Evolutionary conservation across 352 stramenopile species (phyloP).

Genomic region (Globisporangium recalcitrans): DNA sequence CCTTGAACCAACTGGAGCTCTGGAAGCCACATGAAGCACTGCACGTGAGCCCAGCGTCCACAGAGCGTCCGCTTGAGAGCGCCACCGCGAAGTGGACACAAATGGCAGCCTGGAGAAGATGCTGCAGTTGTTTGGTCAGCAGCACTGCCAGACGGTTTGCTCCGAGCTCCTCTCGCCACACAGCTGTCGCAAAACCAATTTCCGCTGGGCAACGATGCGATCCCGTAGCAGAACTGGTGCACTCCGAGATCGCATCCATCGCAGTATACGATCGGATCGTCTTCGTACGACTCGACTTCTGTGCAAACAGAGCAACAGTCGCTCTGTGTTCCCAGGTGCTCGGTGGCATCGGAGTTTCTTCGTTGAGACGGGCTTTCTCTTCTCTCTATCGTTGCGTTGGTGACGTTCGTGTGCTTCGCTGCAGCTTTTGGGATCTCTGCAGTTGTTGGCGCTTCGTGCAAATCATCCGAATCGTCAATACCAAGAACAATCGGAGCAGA

Average conservation of each 20-base stretch:
- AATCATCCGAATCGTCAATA: slow-evolving; percentile 13
- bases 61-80: slow-evolving; percentile 62
- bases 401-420: neutral
- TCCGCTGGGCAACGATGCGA: slow-evolving; percentile 51
- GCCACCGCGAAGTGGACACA: slow-evolving; percentile 63
- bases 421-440: no score
- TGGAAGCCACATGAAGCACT: slow-evolving; percentile 85
- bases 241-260: slow-evolving; percentile 84
- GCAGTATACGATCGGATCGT: slow-evolving; percentile 89
- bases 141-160: neutral
- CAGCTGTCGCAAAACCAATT: slow-evolving; percentile 86
- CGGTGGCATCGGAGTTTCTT: neutral
- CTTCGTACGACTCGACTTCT: slow-evolving; percentile 77
- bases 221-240: slow-evolving; percentile 89
- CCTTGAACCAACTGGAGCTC: slow-evolving; percentile 52
- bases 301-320: slow-evolving; percentile 71
- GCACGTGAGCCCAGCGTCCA: slow-evolving; percentile 73
- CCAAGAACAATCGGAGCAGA: slow-evolving; percentile 3
- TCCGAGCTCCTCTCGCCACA: slow-evolving; percentile 2
- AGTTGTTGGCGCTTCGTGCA: neutral
- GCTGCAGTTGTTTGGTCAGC: neutral
- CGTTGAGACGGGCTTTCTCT: neutral
- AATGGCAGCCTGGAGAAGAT: slow-evolving; percentile 27
- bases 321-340: slow-evolving; percentile 7
- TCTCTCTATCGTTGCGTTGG: neutral